phyloP scores from a whole-genome alignment of 1,284 basidiomycete genomes.

The Grifola frondosa region DNA sequence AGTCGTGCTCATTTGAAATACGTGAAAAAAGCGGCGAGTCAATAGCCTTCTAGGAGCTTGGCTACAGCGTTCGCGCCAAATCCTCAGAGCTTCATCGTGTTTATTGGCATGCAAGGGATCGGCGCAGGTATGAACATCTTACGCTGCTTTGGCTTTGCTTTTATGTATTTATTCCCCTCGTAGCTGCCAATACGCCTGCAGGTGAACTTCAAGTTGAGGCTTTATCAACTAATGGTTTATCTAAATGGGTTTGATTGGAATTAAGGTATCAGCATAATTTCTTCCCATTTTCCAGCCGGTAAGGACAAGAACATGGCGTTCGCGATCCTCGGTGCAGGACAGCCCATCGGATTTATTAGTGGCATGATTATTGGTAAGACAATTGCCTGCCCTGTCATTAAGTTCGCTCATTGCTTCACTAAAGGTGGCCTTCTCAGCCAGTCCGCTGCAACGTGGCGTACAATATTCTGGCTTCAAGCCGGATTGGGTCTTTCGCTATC shows the following conservation, averaged over 20 bases:
- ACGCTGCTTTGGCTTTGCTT: neutral
- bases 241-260: too few species aligned
- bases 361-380: slow-evolving; percentile 33
- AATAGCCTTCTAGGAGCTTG: slow-evolving; percentile 29
- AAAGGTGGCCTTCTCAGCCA: slow-evolving; percentile 34
- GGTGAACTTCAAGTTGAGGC: slow-evolving; percentile 9
- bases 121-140: slow-evolving; percentile 27
- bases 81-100: slow-evolving; percentile 29
- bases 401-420: neutral
- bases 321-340: slow-evolving; percentile 34
- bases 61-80: slow-evolving; percentile 29
- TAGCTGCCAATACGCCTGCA: slow-evolving; percentile 31
- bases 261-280: slow-evolving; percentile 30
- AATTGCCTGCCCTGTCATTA: neutral
- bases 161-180: neutral
- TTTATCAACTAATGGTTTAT: neutral
- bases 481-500: slow-evolving; percentile 32
- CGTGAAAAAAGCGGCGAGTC: neutral
- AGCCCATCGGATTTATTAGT: slow-evolving; percentile 35
- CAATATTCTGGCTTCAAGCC: slow-evolving; percentile 36
- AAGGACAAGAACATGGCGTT: slow-evolving; percentile 32
- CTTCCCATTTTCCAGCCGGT: slow-evolving; percentile 27
- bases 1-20: slow-evolving; percentile 1
- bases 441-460: slow-evolving; percentile 33
- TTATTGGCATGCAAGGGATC: slow-evolving; percentile 33